Conservation (phyloP, 257 asterid genomes). For the Solanum pinnatisectum region DNA sequence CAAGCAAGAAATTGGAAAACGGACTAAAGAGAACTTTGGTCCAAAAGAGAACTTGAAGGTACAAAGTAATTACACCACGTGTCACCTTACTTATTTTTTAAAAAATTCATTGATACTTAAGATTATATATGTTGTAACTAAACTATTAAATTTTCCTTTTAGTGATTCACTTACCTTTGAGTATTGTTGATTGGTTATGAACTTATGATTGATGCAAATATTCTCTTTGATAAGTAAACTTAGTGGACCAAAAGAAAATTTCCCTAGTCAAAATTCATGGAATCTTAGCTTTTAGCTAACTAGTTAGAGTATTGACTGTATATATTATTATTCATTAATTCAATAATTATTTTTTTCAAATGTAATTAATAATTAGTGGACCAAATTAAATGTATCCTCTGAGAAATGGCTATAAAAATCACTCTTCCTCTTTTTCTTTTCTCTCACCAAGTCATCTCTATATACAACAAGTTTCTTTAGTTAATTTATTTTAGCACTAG, state of each 20-base stretch:
- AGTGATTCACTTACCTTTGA: background rate
- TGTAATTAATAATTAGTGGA: background rate
- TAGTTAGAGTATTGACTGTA: background rate
- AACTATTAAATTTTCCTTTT: too few relatives aligned
- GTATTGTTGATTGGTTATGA: background rate
- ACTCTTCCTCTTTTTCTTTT: background rate
- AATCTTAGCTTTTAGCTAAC: background rate
- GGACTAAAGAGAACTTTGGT: background rate
- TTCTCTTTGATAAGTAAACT: background rate
- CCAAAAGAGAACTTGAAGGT: background rate
- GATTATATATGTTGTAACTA: too few relatives aligned
- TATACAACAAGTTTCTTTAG: background rate
- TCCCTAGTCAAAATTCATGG: background rate
- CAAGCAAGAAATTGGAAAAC: background rate
- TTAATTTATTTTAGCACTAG: too few relatives aligned
- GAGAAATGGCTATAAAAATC: background rate
- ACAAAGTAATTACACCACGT: background rate
- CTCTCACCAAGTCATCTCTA: background rate
- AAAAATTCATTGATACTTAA: background rate
- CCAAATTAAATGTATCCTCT: background rate
- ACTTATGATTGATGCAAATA: background rate
- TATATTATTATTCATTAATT: background rate
- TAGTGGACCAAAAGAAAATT: background rate
- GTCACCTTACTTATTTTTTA: background rate
- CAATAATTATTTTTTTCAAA: background rate